Evolutionary conservation across 2,329 filamentous ascomycete genomes (phyloP), one percentile per base, ranked within the genome.

Genomic region (Calonectria leucothoes): DNA sequence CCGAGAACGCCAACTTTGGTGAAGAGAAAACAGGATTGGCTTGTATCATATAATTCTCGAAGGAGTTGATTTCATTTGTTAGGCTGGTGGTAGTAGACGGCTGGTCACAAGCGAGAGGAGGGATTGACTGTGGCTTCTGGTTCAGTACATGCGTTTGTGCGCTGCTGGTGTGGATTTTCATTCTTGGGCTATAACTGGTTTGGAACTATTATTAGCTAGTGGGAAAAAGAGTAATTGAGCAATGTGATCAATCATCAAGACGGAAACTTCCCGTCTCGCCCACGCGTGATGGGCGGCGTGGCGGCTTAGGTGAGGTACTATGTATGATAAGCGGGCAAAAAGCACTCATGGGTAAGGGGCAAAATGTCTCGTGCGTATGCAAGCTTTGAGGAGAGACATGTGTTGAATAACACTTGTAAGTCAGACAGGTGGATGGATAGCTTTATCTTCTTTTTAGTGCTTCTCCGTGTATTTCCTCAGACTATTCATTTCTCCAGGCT

Each of bases 1-100:
- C n/a, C 89, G 88, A 45, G 90, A 92, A 64, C 88, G 91, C 72
- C 81, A 83, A 10, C 74, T 90, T n/a, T 91, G 89, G 90, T 92
- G 74, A 57, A 55, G n/a, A 12, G 48, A 5, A 25, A 12, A 23
- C 35, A 42, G 20, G 6, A 15, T 55, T 39, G 25, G 33, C 69
- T 20, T 66, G 59, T 72, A 52, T 48, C 37, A 55, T 66, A 69
- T 70, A 42, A 69, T 72, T 69, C 49, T 23, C 29, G 35, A 25
- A 35, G 61, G 51, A 61, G 73, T 66, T 74, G 74, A 64, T 75
- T 72, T 66, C 59, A 57, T 51, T 23, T 49, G 33, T 42, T 68
- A 33, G n/a, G 45, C 37, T 57, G 23, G 63, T 37, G 70, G 59
- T 51, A 66, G 33, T 59, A 29, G 33, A 52, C 10, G 25, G 48